Evolutionary conservation across 225 moss, liverwort and hornwort genomes (phyloP), one percentile per base, ranked within the genome.

Genomic region (Sphagnum tenellum): DNA sequence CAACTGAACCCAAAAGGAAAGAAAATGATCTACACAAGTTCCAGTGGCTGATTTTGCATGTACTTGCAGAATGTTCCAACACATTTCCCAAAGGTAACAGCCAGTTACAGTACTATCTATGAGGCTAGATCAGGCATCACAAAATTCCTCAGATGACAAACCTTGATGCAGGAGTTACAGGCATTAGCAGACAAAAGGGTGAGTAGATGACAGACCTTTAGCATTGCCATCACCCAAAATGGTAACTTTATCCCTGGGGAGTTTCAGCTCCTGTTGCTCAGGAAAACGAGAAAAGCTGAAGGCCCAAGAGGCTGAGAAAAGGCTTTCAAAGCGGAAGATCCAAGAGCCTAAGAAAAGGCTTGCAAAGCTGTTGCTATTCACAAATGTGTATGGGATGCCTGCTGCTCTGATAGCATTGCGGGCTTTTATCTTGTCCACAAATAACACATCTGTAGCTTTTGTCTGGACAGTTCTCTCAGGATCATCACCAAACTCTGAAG

Each of bases 401-500:
- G 80, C 67, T 51, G 75, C 63, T 45, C 56, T 57, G n/a, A 84
- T 8, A 12, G 75, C 77, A 10, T 71, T 54, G 10, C 71, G 72
- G 12, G 80, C 67, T 7, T 3, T 55, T 0, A 51, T 46, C 66
- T 79, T 83, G 54, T 55, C 7, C 12, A 8, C 55, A 13, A 58
- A 59, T 8, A 60, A 46, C 0, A 3, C 9, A 46, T 76, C 68
- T 0, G 55, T 7, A 44, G 47, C 48, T 44, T 76, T 50, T 29
- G 80, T 65, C 5, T 70, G 0, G 11, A 63, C 48, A 12, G 4
- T 55, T 5, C 14, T 56, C 45, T 80, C 84, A 3, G 60, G 56
- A 55, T 80, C 71, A 44, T 65, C 66, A 0, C 75, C 80, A 47
- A 75, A 80, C 49, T 84, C 84, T 3, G 80, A 75, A 4, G 84